Conservation (phyloP, 208 protist genomes). For the Trichomonas gallinae region DNA sequence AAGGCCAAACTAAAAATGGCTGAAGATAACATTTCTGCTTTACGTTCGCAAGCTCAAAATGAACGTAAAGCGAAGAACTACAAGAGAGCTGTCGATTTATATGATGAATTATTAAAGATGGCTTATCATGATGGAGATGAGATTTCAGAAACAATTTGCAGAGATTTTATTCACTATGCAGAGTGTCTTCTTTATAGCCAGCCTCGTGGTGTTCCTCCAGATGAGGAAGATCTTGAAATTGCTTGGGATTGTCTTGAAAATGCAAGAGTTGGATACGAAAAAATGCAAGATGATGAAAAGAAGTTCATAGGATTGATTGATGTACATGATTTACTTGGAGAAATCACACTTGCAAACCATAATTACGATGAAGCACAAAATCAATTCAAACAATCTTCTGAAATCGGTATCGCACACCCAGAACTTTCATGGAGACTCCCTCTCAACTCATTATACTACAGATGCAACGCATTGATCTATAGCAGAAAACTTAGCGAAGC, state of each 20-base stretch:
- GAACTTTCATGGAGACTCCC: neutral
- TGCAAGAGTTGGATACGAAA: neutral
- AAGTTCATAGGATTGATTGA: neutral
- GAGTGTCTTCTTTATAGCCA: neutral
- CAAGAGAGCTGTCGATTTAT: neutral
- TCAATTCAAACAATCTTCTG: neutral
- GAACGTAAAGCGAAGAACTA: neutral
- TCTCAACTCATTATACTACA: neutral
- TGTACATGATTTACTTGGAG: neutral
- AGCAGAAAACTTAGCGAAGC: neutral
- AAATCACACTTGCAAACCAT: neutral
- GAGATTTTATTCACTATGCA: neutral
- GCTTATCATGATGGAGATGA: neutral
- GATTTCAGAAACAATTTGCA: neutral
- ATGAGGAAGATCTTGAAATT: neutral
- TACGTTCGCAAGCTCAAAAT: neutral
- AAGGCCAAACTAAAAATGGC: too few relatives aligned
- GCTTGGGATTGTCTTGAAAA: neutral
- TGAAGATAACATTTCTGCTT: neutral
- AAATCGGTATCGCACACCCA: neutral
- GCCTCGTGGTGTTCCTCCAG: neutral
- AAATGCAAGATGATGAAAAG: neutral
- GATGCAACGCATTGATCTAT: neutral
- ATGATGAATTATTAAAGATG: neutral
- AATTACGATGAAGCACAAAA: neutral